These are phyloP conservation scores for Monilinia fructigena DNA, from an alignment of 2,329 filamentous ascomycete genomes.

Conservation along the genomic window DNA sequence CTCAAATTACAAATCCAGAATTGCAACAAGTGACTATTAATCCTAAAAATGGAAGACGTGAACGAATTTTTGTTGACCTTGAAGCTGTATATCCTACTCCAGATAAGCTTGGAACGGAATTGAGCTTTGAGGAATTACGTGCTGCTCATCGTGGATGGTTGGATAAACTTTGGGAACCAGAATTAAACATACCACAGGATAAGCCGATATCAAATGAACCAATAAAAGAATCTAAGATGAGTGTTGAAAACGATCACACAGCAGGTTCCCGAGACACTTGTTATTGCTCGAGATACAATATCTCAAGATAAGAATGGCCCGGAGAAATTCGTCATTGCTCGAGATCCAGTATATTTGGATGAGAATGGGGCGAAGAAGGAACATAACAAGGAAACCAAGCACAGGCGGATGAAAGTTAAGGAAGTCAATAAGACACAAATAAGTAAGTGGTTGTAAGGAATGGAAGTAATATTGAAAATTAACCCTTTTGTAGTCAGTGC, in stretches of 20 bases:
- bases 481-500: conserved; percentile 70
- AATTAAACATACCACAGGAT: conserved; percentile 25
- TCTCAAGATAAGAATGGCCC: conserved; percentile 57
- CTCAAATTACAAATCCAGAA: conserved; percentile 53
- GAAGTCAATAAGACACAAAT: conserved; percentile 92
- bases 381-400: conserved; percentile 48
- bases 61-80: conserved; percentile 83
- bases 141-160: conserved; percentile 73
- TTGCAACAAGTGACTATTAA: conserved; percentile 79
- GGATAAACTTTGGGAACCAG: conserved; percentile 53
- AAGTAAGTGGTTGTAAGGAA: conserved; percentile 57
- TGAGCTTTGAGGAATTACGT: conserved; percentile 89
- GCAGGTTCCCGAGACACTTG: conserved; percentile 40
- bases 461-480: conserved; percentile 27
- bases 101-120: conserved; percentile 68
- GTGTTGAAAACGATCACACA: conserved; percentile 30
- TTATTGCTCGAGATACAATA: conserved; percentile 41
- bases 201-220: conserved; percentile 20
- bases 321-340: conserved; percentile 40
- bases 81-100: conserved; percentile 80
- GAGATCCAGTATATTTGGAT: conserved; percentile 49
- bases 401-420: conserved; percentile 74
- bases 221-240: conserved; percentile 26
- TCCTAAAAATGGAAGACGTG: conserved; percentile 71
- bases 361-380: conserved; percentile 55